These are phyloP conservation scores for Phaeosphaeriaceae sp. DNA, from an alignment of 2,329 filamentous ascomycete species.

Conservation along the genomic window DNA sequence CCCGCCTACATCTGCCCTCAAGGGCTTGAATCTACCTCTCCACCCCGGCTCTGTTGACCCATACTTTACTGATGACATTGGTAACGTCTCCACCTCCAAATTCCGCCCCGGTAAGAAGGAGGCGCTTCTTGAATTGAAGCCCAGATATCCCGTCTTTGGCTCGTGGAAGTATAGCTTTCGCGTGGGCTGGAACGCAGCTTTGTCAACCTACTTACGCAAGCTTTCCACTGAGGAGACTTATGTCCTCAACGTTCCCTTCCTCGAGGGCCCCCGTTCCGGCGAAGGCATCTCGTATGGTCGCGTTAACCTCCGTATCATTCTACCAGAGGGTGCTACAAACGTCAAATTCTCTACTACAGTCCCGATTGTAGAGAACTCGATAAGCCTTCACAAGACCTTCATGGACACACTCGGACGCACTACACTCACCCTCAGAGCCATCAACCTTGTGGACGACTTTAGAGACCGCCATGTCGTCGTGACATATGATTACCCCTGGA, in stretches of 20 bases:
- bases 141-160: constrained; percentile 94
- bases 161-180: constrained; percentile 99
- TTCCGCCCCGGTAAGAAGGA: constrained; percentile 81
- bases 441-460: constrained; percentile 90
- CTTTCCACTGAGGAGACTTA: constrained; percentile 71
- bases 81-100: constrained; percentile 92
- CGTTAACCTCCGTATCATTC: constrained; percentile 78
- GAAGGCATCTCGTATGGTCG: constrained; percentile 89
- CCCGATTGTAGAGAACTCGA: constrained; percentile 68
- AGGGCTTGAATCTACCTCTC: constrained; percentile 81
- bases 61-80: constrained; percentile 96
- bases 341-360: constrained; percentile 78
- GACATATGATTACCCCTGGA: constrained; percentile 82
- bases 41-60: constrained; percentile 80
- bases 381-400: constrained; percentile 80
- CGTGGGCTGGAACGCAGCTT: constrained; percentile 91
- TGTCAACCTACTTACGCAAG: constrained; percentile 75
- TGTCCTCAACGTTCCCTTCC: constrained; percentile 86
- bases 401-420: constrained; percentile 93
- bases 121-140: constrained; percentile 87
- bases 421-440: constrained; percentile 76
- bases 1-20: constrained; percentile 77
- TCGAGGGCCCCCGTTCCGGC: constrained; percentile 85
- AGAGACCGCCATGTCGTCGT: constrained; percentile 83
- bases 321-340: constrained; percentile 91